Conservation (phyloP, 2,329 filamentous ascomycete species). For the Colletotrichum ledebouriae region DNA sequence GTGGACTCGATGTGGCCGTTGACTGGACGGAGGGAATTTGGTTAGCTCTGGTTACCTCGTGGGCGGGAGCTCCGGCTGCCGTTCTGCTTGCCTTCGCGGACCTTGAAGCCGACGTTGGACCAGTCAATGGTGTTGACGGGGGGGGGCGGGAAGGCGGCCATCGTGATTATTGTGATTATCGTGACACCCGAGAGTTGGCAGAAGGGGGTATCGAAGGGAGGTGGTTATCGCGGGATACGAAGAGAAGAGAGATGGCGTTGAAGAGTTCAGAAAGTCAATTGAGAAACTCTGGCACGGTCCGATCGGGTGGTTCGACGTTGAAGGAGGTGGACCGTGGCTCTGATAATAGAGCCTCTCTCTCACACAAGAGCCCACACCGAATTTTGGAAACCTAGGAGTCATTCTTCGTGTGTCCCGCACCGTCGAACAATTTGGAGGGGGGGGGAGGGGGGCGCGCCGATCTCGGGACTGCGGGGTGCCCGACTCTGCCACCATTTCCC, state of each 20-base stretch:
- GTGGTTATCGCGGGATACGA: slow-evolving; percentile 8
- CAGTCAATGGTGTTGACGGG: slow-evolving; percentile 90
- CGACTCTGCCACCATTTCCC: background rate
- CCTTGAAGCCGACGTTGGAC: slow-evolving; percentile 91
- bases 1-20: slow-evolving; percentile 94
- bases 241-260: slow-evolving; percentile 1
- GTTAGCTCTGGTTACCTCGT: slow-evolving; percentile 8
- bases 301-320: background rate
- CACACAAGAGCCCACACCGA: slow-evolving; percentile 26
- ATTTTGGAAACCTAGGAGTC: slow-evolving; percentile 24
- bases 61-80: too few relatives aligned
- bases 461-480: slow-evolving; percentile 40
- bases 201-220: background rate
- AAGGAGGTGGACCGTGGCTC: slow-evolving; percentile 12
- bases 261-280: background rate
- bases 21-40: slow-evolving; percentile 63
- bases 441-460: slow-evolving; percentile 15
- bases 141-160: slow-evolving; percentile 78
- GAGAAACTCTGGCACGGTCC: background rate
- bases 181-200: too few relatives aligned
- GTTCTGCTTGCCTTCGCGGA: slow-evolving; percentile 80
- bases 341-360: slow-evolving; percentile 19
- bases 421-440: slow-evolving; percentile 28
- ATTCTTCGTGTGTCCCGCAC: slow-evolving; percentile 9
- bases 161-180: slow-evolving; percentile 46